phyloP scores from a whole-genome alignment of 306 rosid species.

The Cicer arietinum region DNA sequence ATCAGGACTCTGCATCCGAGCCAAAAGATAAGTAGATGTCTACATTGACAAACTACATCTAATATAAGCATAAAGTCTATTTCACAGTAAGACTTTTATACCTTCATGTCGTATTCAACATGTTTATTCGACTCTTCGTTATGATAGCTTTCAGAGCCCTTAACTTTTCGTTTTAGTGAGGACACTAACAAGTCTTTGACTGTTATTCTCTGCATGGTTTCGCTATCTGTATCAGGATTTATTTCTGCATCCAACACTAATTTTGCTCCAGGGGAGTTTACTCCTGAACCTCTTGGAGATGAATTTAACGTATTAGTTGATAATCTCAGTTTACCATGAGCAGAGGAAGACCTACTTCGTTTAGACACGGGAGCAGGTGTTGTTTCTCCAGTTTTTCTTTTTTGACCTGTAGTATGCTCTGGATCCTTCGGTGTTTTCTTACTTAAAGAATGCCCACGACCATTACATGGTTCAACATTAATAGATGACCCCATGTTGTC shows the following conservation, averaged over 20 bases:
- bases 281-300: conserved; percentile 50
- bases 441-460: conserved; percentile 61
- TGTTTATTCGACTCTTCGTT: conserved; percentile 54
- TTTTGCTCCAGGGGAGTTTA: conserved; percentile 47
- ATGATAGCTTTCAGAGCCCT: conserved; percentile 49
- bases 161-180: conserved; percentile 60
- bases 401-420: conserved; percentile 49
- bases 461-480: conserved; percentile 79
- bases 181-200: conserved; percentile 62
- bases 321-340: conserved; percentile 55
- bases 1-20: conserved; percentile 64
- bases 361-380: conserved; percentile 64
- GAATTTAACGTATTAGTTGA: conserved; percentile 57
- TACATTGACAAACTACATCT: conserved; percentile 32
- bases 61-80: conserved; percentile 32
- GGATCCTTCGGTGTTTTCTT: conserved; percentile 52
- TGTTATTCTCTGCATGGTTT: conserved; percentile 55
- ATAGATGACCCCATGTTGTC: conserved; percentile 63
- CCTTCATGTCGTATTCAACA: conserved; percentile 63
- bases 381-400: conserved; percentile 65
- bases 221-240: conserved; percentile 49
- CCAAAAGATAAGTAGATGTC: conserved; percentile 38
- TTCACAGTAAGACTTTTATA: conserved; percentile 49
- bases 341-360: conserved; percentile 60
- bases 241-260: conserved; percentile 47